These are phyloP conservation scores for Tricharina praecox DNA, from an alignment of 495 filamentous ascomycete genomes.

Conservation along the genomic window DNA sequence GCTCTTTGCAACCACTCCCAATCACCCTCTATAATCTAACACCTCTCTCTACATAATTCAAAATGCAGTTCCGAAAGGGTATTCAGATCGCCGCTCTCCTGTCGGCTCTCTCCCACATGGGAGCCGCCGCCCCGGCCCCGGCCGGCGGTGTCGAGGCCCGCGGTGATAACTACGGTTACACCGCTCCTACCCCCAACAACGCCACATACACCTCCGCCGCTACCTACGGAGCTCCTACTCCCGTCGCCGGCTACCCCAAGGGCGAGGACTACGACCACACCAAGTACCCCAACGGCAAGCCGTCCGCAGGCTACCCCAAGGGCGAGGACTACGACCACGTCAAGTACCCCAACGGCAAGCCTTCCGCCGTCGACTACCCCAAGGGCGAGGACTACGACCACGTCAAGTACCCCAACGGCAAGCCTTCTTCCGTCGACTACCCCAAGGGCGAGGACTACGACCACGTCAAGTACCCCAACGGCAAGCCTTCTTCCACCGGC, in stretches of 20 bases:
- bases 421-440: background rate
- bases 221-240: background rate
- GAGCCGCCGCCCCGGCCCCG: background rate
- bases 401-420: background rate
- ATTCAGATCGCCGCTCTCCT: slow-evolving; percentile 4
- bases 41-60: slow-evolving; percentile 1
- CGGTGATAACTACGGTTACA: background rate
- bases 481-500: too few relatives aligned
- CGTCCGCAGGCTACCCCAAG: background rate
- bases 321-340: background rate
- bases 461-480: background rate
- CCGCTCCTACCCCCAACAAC: background rate
- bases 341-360: background rate
- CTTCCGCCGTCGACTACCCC: background rate
- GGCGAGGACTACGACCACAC: background rate
- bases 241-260: background rate
- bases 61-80: slow-evolving; percentile 6
- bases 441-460: background rate
- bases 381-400: background rate
- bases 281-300: background rate
- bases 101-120: slow-evolving; percentile 3
- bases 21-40: background rate
- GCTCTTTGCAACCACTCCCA: background rate
- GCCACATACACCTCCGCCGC: background rate
- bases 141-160: background rate